Percentiles rank a stretch among this genome's conserved stretches.
Evolutionary conservation across 345 rosid species (phyloP).

Genomic region (Citrus australasica): DNA sequence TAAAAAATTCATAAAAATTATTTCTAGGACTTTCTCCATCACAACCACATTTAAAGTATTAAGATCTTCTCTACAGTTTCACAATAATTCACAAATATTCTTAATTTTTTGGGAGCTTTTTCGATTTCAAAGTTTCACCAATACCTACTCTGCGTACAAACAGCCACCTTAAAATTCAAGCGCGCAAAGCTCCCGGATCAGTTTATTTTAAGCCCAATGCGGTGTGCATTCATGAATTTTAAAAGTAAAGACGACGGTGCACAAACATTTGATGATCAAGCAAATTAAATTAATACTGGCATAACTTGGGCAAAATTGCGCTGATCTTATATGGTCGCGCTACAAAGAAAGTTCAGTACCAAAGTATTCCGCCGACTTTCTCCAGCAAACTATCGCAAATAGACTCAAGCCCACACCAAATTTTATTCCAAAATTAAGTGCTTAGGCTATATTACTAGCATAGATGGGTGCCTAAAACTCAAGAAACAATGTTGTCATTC

Average conservation of each 20-base stretch:
- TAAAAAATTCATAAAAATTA: no score
- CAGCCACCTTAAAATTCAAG: no score
- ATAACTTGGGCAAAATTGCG: background rate
- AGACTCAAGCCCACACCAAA: background rate
- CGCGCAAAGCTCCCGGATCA: no score
- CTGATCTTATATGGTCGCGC: background rate
- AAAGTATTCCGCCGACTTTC: slow-evolving; percentile 7
- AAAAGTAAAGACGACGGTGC: background rate
- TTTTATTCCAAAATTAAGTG: background rate
- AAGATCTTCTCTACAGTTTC: no score
- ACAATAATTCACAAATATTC: no score
- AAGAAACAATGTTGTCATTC: slow-evolving; percentile 45
- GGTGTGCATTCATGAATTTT: no score
- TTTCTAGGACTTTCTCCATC: no score
- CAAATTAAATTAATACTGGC: background rate
- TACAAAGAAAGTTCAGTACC: slow-evolving; percentile 1
- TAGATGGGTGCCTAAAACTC: background rate
- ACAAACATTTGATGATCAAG: background rate
- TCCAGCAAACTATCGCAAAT: background rate
- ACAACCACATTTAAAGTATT: no score
- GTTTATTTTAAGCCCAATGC: no score
- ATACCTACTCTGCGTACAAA: no score
- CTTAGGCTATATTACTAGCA: background rate
- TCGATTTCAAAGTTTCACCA: no score
- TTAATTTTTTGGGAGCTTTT: no score